phyloP scores from a whole-genome alignment of 768 basidiomycete genomes.

The Polyporus arcularius region DNA sequence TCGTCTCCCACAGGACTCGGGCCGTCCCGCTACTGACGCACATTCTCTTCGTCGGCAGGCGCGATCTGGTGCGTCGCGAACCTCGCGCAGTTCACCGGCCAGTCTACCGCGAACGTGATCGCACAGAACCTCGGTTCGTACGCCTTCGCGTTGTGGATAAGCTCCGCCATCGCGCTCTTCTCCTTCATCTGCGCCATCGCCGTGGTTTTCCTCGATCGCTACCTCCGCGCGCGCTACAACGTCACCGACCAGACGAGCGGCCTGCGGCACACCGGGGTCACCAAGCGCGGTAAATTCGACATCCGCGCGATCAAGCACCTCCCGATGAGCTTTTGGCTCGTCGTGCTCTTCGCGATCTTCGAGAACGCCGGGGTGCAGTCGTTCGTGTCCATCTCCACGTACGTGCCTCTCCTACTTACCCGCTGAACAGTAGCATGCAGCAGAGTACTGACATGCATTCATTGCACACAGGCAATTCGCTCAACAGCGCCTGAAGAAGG shows the following conservation, averaged over 20 bases:
- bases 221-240: conserved; percentile 36
- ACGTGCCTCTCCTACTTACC: neutral
- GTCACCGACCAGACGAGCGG: conserved; percentile 40
- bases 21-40: neutral
- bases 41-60: conserved; percentile 15
- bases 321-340: conserved; percentile 43
- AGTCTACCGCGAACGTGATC: conserved; percentile 44
- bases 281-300: conserved; percentile 32
- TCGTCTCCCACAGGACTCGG: neutral
- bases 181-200: conserved; percentile 39
- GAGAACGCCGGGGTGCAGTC: conserved; percentile 47
- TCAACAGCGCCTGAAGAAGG: conserved; percentile 43
- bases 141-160: conserved; percentile 46
- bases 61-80: conserved; percentile 43
- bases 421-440: neutral
- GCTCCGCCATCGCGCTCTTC: conserved; percentile 38
- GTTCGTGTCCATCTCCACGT: conserved; percentile 48
- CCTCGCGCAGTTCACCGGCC: conserved; percentile 42
- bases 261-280: conserved; percentile 28
- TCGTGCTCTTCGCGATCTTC: conserved; percentile 41
- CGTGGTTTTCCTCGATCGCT: conserved; percentile 40
- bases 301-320: conserved; percentile 35
- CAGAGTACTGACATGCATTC: neutral
- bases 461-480: conserved; percentile 37
- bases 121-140: conserved; percentile 39